Conservation (phyloP, 371 early-diverging fungal species). For the Haplosporangium sp. region DNA sequence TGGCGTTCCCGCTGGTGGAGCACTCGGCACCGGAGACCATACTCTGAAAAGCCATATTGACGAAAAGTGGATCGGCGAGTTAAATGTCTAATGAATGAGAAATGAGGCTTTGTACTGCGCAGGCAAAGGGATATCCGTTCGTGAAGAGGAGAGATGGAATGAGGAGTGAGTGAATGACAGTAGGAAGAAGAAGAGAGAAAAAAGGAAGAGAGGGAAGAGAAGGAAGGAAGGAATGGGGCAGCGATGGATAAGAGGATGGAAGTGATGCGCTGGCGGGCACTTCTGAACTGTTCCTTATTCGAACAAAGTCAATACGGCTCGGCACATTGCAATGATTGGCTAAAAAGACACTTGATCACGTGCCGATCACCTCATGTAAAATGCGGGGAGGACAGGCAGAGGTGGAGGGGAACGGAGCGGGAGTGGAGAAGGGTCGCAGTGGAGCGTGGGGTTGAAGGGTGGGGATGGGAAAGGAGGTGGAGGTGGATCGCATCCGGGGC, state of each 20-base stretch:
- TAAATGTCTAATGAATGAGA: background rate
- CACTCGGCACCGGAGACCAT: slow-evolving; percentile 61
- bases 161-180: background rate
- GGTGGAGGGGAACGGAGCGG: no score
- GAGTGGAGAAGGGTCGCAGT: no score
- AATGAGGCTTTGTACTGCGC: background rate
- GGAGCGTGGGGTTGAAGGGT: no score
- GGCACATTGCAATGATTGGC: no score
- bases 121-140: background rate
- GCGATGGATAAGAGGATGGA: background rate
- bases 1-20: slow-evolving; percentile 66
- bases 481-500: no score
- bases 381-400: no score
- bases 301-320: no score
- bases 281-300: no score
- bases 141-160: background rate
- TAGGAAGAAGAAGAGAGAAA: background rate
- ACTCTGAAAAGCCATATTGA: slow-evolving; percentile 40
- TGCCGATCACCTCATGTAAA: no score
- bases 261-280: no score
- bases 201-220: background rate
- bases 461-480: no score
- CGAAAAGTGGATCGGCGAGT: background rate
- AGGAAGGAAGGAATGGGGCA: background rate
- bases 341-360: no score